These are phyloP conservation scores for Thalassiosira mediterranea DNA, from an alignment of 352 stramenopile genomes.

Conservation along the genomic window DNA sequence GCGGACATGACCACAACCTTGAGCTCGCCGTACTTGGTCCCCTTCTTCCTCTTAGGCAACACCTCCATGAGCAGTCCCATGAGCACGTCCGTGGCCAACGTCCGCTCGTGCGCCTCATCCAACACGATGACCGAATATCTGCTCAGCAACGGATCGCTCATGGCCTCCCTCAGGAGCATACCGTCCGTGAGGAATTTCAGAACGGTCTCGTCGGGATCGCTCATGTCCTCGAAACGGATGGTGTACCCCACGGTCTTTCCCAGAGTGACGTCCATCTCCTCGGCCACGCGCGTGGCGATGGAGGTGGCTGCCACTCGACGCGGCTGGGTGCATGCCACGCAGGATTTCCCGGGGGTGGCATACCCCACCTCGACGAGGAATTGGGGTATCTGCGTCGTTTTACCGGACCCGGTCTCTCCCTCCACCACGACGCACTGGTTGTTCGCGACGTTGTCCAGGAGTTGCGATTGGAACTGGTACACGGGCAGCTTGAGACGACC, in stretches of 20 bases:
- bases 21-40: constrained; percentile 78
- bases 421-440: constrained; percentile 98
- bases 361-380: constrained; percentile 83
- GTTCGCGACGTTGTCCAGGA: constrained; percentile 96
- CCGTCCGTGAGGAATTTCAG: constrained; percentile 99
- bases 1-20: constrained; percentile 92
- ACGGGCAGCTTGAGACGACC: constrained; percentile 96
- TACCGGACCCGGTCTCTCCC: constrained; percentile 93
- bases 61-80: constrained; percentile 92
- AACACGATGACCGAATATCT: constrained; percentile 95
- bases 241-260: constrained; percentile 88
- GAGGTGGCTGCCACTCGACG: constrained; percentile 98
- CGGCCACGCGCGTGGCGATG: constrained; percentile 96
- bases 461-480: constrained; percentile 92
- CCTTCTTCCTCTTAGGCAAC: constrained; percentile 69
- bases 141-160: constrained; percentile 93
- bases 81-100: constrained; percentile 97
- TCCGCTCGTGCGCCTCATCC: constrained; percentile 98
- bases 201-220: constrained; percentile 91
- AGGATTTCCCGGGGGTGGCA: constrained; percentile 62
- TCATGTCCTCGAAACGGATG: constrained; percentile 92
- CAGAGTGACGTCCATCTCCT: constrained; percentile 93
- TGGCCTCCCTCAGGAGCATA: constrained; percentile 97
- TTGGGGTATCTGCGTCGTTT: constrained; percentile 98
- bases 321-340: constrained; percentile 94